Base-by-base conservation (phyloP, 139 green algal genomes). In the Volvox africanus region DNA sequence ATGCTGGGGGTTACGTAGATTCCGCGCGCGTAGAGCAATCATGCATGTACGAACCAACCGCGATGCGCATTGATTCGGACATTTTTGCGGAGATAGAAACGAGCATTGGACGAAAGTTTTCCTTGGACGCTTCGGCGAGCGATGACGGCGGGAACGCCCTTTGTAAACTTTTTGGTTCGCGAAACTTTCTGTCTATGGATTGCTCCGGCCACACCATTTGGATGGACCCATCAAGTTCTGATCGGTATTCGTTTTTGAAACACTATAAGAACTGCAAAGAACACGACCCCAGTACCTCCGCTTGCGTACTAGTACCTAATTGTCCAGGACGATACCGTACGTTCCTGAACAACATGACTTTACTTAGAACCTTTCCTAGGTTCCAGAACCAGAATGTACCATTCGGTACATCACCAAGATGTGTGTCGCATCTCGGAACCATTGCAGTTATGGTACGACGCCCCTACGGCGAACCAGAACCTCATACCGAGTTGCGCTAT, bases 151-250 rank as follows among this genome's bases (percentile, higher is more conserved):
- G n/a, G 17, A 87, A 75, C n/a, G 80, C 80, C 21, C 19, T 87
- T n/a, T 87, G 80, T 75, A 75, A 75, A 9, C 0, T 30, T 2
- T 87, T 61, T 75, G 80, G 35, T 75, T 87, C 80, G 6, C 80
- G 61, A 35, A 6, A 55, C 16, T 87, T 87, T 24, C 18, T 50
- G 13, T 35, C 61, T 19, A 28, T 55, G 16, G 80, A 87, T 30
- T 87, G 80, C n/a, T 76, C 80, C 28, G 80, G 80, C 61, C 80
- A 87, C 80, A 75, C 55, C 2, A 28, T 87, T 28, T 87, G 80
- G 80, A 19, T 87, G 28, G 55, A 87, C 35, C 80, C 80, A 30
- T 30, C 80, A 55, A 19, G 19, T 26, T 26, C 17, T 26, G 62
- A 69, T 19, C 62, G 62, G 17, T n/a, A n/a, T n/a, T n/a, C n/a